Evolutionary conservation across 768 basidiomycete genomes (phyloP).

Genomic region (Tephrocybe sp.): DNA sequence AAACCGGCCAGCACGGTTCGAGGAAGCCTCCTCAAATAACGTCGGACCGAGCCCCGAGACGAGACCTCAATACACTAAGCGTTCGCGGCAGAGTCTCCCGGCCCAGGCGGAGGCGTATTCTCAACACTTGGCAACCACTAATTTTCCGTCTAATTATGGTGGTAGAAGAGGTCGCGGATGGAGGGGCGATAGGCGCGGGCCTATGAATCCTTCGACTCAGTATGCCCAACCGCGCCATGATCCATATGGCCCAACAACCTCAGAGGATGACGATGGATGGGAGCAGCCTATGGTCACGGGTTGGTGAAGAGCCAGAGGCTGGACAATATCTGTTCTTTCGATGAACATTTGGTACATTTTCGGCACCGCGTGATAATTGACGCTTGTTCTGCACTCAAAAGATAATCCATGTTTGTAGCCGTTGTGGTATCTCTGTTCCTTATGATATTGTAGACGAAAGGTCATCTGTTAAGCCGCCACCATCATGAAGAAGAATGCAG

Average conservation of each 20-base stretch:
- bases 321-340: neutral
- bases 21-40: neutral
- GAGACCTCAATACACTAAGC: constrained; percentile 2
- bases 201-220: neutral
- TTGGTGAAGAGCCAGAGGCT: neutral
- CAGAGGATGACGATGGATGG: neutral
- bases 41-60: constrained; percentile 10
- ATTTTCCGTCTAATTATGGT: constrained; percentile 4
- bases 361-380: neutral
- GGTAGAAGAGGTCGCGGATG: neutral
- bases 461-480: neutral
- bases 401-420: too few species aligned
- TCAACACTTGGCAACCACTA: constrained; percentile 6
- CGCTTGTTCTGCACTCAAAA: too few species aligned
- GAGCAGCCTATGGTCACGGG: neutral
- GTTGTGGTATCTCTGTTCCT: too few species aligned
- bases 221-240: neutral
- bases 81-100: constrained; percentile 12
- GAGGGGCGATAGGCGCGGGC: neutral
- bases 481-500: neutral
- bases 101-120: constrained; percentile 13
- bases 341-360: neutral
- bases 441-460: too few species aligned
- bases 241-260: neutral
- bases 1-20: constrained; percentile 6